Base-by-base conservation (phyloP, 768 basidiomycete species). In the Pleurotus citrinopileatus region DNA sequence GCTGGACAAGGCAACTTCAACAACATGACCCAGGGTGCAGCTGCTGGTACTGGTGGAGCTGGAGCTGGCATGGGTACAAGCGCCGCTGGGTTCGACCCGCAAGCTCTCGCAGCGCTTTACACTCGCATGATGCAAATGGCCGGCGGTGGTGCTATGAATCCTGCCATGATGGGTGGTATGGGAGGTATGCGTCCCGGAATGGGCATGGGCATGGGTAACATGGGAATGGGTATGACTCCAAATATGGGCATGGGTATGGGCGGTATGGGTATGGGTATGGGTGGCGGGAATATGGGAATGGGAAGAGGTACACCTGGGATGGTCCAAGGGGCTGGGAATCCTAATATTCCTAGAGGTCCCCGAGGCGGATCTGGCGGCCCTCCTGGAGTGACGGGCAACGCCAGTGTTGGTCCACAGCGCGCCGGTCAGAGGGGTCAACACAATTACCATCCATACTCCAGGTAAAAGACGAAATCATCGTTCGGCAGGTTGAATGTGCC, bases 51-150 rank as follows among this genome's bases (percentile, higher is more conserved):
- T 42, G 67, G 60, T 10, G 78, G 75, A 3, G 83, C 77, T 59
- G 38, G 38, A 13, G 38, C 15, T 2, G 38, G 12, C 10, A 40
- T 40, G 38, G 38, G 38, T 22, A 8, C 12, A 9, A 20, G 13
- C 22, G 27, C 15, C 32, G 45, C 45, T 19, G 78, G 84, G 1
- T 96, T 98, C 65, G 95, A 98, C 65, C 92, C 95, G 0, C 89
- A 93, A 59, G 91, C 91, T 1, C 86, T 98, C 65, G 93, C 93
- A 0, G 83, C 88, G 54, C 84, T 98, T 55, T 98, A 97, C 71
- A 92, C 94, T 29, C 88, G 93, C 57, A 98, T 98, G 96, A 88
- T 92, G 78, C 85, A 87, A 65, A 88, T 91, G 74, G 81, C 89
- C 44, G 81, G 82, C 32, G 83, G 75, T 0, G 79, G 77, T 2